These are phyloP conservation scores for Wickerhamomyces sp. DNA, from an alignment of 1,139 yeast species.

Conservation along the genomic window DNA sequence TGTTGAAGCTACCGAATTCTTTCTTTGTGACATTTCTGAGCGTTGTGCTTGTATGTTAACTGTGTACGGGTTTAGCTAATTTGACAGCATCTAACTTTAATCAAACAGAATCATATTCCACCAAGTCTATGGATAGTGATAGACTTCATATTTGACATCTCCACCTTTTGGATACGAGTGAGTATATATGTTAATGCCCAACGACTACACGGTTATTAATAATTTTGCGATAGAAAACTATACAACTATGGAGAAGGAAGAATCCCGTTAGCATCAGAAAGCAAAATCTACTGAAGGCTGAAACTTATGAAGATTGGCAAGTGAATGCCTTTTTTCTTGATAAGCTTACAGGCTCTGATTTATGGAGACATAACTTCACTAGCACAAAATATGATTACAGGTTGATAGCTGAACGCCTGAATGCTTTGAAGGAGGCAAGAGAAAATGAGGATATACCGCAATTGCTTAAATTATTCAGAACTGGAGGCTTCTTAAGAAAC, in stretches of 20 bases:
- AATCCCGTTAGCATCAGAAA: conserved; percentile 22
- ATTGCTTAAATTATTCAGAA: conserved; percentile 67
- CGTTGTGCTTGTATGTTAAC: conserved; percentile 6
- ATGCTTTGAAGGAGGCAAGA: conserved; percentile 60
- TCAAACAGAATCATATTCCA: conserved; percentile 46
- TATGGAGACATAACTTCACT: conserved; percentile 84
- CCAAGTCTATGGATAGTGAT: conserved; percentile 55
- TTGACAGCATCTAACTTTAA: conserved; percentile 1
- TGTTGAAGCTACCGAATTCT: conserved; percentile 8
- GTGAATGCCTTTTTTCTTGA: conserved; percentile 57
- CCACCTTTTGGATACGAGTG: conserved; percentile 52
- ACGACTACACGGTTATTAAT: too few species aligned
- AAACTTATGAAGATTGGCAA: conserved; percentile 59
- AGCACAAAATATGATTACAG: conserved; percentile 82
- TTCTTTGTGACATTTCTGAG: conserved; percentile 12
- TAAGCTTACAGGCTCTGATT: conserved; percentile 60
- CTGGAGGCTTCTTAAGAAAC: conserved; percentile 76
- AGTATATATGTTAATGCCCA: too few species aligned
- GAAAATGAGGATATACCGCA: conserved; percentile 49
- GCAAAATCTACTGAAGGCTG: conserved; percentile 23
- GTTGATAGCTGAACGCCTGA: conserved; percentile 70
- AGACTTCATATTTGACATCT: conserved; percentile 56
- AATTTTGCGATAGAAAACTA: conserved; percentile 20
- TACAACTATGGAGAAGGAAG: conserved; percentile 24
- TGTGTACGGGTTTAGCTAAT: not conserved